Percentiles rank a stretch among this genome's conserved stretches.
Conservation (phyloP, 352 stramenopile species). For the Phytopythium kandeliae region DNA sequence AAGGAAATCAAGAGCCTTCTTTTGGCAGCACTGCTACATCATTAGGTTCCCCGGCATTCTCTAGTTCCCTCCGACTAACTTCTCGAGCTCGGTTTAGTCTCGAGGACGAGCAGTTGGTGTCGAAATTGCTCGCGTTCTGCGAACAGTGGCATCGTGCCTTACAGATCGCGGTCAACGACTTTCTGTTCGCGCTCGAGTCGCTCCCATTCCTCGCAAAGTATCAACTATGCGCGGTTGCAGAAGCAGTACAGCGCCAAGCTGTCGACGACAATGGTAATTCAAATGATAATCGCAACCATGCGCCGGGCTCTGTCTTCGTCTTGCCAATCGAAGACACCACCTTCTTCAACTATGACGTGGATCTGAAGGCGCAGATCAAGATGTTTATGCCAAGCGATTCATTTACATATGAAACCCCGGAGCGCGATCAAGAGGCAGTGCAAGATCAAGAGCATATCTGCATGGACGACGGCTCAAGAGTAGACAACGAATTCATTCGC, state of each 20-base stretch:
- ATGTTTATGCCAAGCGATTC: background rate
- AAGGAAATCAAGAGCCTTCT: slow-evolving; percentile 2
- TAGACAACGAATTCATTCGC: background rate
- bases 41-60: background rate
- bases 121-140: slow-evolving; percentile 34
- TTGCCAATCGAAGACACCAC: slow-evolving; percentile 31
- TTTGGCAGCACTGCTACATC: background rate
- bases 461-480: background rate
- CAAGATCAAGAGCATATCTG: slow-evolving; percentile 2
- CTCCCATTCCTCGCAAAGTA: slow-evolving; percentile 29
- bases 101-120: slow-evolving; percentile 19
- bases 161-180: slow-evolving; percentile 45
- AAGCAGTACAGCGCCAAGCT: slow-evolving; percentile 13
- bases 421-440: background rate
- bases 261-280: no score
- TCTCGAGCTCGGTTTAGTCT: slow-evolving; percentile 6
- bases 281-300: no score
- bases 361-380: slow-evolving; percentile 10
- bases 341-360: slow-evolving; percentile 30
- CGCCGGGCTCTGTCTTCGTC: slow-evolving; percentile 1
- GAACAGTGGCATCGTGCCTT: slow-evolving; percentile 39
- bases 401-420: background rate
- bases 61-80: background rate
- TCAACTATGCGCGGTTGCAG: slow-evolving; percentile 23
- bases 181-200: slow-evolving; percentile 37